phyloP scores from a whole-genome alignment of 257 asterid species.

The Voacanga thouarsii region DNA sequence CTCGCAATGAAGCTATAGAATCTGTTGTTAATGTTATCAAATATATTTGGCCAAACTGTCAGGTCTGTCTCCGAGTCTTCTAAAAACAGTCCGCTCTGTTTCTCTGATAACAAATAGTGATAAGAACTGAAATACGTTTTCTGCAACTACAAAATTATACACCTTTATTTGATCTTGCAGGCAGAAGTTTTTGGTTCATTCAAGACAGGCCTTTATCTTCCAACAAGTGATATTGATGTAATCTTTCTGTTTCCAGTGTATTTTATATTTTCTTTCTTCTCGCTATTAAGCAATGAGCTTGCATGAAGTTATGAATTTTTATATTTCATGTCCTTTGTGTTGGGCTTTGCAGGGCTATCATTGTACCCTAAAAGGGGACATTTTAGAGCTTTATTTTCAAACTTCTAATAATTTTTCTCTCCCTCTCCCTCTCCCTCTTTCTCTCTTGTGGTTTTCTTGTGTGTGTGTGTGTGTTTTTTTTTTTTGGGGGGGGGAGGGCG shows the following conservation, averaged over 20 bases:
- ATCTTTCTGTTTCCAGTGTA: constrained; percentile 6
- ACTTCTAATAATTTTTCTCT: background rate
- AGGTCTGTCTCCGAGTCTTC: constrained; percentile 40
- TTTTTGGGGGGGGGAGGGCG: background rate
- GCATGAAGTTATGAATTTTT: background rate
- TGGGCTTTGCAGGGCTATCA: background rate
- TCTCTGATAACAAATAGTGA: background rate
- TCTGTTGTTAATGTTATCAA: constrained; percentile 73
- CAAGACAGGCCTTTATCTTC: constrained; percentile 94
- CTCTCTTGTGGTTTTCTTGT: too few species aligned
- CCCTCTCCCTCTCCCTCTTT: too few species aligned
- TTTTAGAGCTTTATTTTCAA: background rate
- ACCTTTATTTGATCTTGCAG: constrained; percentile 41
- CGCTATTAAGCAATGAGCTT: background rate
- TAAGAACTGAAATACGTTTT: constrained; percentile 1
- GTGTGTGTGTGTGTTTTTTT: too few species aligned
- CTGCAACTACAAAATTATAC: constrained; percentile 1
- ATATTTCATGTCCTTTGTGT: background rate
- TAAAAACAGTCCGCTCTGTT: background rate
- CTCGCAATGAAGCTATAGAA: constrained; percentile 71
- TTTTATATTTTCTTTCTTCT: background rate
- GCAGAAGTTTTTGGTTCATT: constrained; percentile 94
- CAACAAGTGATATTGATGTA: constrained; percentile 96
- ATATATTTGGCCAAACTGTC: constrained; percentile 84
- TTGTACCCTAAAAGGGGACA: background rate